Evolutionary conservation across 2,329 filamentous ascomycete species (phyloP), one percentile per base, ranked within the genome.

Genomic region (Chaetomium globosum): DNA sequence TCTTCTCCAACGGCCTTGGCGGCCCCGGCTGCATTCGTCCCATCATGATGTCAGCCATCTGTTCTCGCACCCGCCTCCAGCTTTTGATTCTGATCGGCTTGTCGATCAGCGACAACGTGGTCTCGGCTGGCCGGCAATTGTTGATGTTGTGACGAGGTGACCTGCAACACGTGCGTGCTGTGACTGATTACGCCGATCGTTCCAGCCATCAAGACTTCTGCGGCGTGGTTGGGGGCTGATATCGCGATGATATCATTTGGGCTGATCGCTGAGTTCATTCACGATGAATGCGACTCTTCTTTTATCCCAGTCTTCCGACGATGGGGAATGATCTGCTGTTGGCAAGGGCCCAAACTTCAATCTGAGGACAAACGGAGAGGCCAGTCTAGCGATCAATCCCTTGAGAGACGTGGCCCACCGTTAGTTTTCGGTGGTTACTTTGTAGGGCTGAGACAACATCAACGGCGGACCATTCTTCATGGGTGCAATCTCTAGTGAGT

Each of bases 41-140:
- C 36, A 10, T 51, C 56, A 56, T 60, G 55, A 56, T 64, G 62
- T 56, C 57, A 64, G 30, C 43, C 62, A 56, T 23, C 36, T 10
- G 36, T 46, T 28, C 19, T 48, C 19, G 2, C 8, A 16, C 19
- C 51, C 26, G 13, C 2, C 23, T 21, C 13, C 56, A 4, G 21
- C 5, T 31, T 58, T 39, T 30, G 55, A 53, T 48, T 30, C 33
- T 49, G 60, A 57, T 63, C 52, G 43, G 21, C 60, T 43, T 51
- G 59, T 2, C 59, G 23, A 55, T 61, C 59, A 52, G 3, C 26
- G 36, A 39, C 23, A 55, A 31, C 48, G 33, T 30, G 31, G 48
- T 39, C 21, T 21, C 9, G 19, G 2, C 12, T 51, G 9, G 2
- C 3, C 12, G 30, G 13, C 19, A 13, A 16, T 36, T 36, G n/a